Evolutionary conservation across 2,329 filamentous ascomycete genomes (phyloP).

Genomic region (Nigrospora sphaerica): DNA sequence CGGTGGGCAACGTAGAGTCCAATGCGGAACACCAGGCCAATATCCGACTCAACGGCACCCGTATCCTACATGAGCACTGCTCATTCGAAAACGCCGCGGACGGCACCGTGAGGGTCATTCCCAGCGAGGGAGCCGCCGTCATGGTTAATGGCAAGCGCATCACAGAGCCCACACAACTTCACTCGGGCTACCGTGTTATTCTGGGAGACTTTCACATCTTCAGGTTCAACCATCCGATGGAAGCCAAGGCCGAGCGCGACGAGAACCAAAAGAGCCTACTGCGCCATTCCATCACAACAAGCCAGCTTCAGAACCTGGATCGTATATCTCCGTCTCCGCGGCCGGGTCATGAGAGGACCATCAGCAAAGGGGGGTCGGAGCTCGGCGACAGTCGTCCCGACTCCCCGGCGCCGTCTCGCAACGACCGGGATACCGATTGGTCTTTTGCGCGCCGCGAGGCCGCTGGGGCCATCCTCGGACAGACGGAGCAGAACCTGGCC

Average conservation of each 20-base stretch:
- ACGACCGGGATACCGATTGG: conserved; percentile 84
- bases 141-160: conserved; percentile 97
- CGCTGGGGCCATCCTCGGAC: conserved; percentile 78
- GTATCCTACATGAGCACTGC: conserved; percentile 89
- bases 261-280: conserved; percentile 80
- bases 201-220: conserved; percentile 98
- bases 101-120: conserved; percentile 85
- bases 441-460: conserved; percentile 88
- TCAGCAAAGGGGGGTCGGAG: conserved; percentile 74
- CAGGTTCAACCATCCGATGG: conserved; percentile 94
- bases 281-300: conserved; percentile 69
- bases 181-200: conserved; percentile 91
- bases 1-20: conserved; percentile 88
- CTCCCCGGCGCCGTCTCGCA: conserved; percentile 66
- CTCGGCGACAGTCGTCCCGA: conserved; percentile 70
- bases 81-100: conserved; percentile 83
- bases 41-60: conserved; percentile 87
- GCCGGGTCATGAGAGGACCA: conserved; percentile 67
- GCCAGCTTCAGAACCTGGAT: conserved; percentile 53
- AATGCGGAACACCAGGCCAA: conserved; percentile 70
- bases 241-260: conserved; percentile 85
- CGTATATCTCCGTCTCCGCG: conserved; percentile 50
- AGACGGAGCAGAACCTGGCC: conserved; percentile 80
- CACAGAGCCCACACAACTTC: conserved; percentile 74
- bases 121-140: conserved; percentile 84